These are phyloP conservation scores for Entomortierella chlamydospora DNA, from an alignment of 192 early-diverging fungal species.

Conservation along the genomic window DNA sequence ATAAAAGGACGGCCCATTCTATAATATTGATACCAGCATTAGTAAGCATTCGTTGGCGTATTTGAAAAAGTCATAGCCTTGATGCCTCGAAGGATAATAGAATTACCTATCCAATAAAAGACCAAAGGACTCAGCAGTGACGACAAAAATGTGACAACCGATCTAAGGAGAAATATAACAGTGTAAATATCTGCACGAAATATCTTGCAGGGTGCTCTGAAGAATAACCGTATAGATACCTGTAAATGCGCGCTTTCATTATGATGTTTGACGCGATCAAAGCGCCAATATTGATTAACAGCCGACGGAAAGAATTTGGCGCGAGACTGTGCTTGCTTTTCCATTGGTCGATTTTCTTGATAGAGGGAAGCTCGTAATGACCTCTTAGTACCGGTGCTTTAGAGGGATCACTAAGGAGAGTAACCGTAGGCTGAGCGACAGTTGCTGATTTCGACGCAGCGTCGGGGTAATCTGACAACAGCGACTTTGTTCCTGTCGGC, in stretches of 20 bases:
- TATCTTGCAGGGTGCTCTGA: too few species aligned
- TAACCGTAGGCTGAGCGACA: conserved; percentile 3
- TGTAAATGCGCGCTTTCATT: conserved; percentile 21
- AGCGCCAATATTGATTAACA: conserved; percentile 23
- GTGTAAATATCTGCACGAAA: not conserved
- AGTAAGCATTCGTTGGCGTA: too few species aligned
- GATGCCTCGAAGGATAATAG: not conserved
- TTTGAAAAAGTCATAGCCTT: not conserved
- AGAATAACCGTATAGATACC: conserved; percentile 6
- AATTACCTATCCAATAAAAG: conserved; percentile 40
- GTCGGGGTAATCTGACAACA: conserved; percentile 34
- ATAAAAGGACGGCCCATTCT: conserved; percentile 21
- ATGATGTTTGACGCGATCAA: conserved; percentile 7
- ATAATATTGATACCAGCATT: not conserved
- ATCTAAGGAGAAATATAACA: conserved; percentile 3
- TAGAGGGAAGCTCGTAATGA: conserved; percentile 36
- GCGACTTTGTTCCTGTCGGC: conserved; percentile 10
- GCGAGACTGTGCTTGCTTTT: conserved; percentile 33
- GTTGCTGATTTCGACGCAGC: not conserved
- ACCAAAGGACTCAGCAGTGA: conserved; percentile 3
- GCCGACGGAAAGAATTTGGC: conserved; percentile 31
- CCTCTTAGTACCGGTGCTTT: conserved; percentile 32
- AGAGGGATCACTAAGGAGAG: conserved; percentile 20
- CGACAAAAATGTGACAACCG: conserved; percentile 10
- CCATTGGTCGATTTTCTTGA: conserved; percentile 47